These are phyloP conservation scores for Acanthamoeba healyi DNA, from an alignment of 208 protist genomes.

Conservation along the genomic window DNA sequence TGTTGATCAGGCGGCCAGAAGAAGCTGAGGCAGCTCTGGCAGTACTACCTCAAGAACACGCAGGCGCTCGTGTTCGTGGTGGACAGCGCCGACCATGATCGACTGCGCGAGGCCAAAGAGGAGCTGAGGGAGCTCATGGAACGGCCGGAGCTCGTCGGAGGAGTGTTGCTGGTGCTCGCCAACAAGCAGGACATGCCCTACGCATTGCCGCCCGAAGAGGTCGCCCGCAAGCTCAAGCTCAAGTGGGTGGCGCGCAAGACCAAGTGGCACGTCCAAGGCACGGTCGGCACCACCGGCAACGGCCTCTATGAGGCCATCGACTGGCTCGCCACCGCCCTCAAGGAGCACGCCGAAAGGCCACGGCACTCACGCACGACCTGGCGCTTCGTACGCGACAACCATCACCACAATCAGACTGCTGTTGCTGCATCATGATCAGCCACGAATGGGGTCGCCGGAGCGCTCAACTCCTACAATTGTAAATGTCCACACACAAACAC, in stretches of 20 bases:
- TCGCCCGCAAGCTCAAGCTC: conserved; percentile 89
- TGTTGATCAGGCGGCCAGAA: conserved; percentile 65
- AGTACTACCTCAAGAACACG: conserved; percentile 94
- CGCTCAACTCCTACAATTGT: too few species aligned
- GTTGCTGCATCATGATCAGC: too few species aligned
- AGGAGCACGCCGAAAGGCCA: not conserved
- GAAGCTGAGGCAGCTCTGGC: conserved; percentile 92
- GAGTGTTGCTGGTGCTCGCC: conserved; percentile 92
- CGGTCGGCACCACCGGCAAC: conserved; percentile 90
- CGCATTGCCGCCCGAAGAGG: conserved; percentile 86
- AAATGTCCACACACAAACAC: too few species aligned
- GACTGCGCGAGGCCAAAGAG: conserved; percentile 88
- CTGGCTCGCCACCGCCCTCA: conserved; percentile 85
- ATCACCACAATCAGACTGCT: not conserved
- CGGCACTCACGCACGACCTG: not conserved
- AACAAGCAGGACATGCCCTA: conserved; percentile 95
- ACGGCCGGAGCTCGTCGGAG: conserved; percentile 92
- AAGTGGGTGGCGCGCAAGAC: conserved; percentile 83
- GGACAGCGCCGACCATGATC: conserved; percentile 91
- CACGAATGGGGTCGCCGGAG: too few species aligned
- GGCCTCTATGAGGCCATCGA: conserved; percentile 92
- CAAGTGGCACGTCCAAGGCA: conserved; percentile 92
- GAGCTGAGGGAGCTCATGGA: conserved; percentile 91
- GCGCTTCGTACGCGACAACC: not conserved
- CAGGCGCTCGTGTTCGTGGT: conserved; percentile 94